Conservation (phyloP, 1,139 yeast genomes). For the Geotrichum cucujoidarum region DNA sequence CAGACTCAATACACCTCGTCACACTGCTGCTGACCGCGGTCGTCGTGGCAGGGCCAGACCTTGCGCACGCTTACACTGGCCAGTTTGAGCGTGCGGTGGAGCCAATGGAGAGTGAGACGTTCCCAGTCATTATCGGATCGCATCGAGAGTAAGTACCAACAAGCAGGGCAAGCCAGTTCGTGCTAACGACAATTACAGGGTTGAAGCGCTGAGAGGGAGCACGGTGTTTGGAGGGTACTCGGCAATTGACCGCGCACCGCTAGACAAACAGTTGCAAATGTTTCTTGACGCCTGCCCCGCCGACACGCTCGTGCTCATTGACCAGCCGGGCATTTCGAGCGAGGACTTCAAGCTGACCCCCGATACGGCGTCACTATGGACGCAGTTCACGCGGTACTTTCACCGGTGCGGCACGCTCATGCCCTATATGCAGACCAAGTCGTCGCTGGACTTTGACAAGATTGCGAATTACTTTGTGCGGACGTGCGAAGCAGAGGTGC, state of each 20-base stretch:
- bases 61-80: too few relatives aligned
- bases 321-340: constrained; percentile 62
- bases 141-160: constrained; percentile 26
- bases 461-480: constrained; percentile 39
- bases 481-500: constrained; percentile 33
- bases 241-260: constrained; percentile 5
- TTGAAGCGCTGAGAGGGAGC: constrained; percentile 31
- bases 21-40: too few relatives aligned
- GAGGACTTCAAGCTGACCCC: constrained; percentile 46
- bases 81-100: too few relatives aligned
- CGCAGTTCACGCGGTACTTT: constrained; percentile 50
- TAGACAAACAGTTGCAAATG: constrained; percentile 44
- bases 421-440: constrained; percentile 51
- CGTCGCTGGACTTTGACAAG: constrained; percentile 46
- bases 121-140: constrained; percentile 28
- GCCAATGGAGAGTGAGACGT: too few relatives aligned
- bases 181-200: constrained; percentile 19
- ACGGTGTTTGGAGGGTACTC: constrained; percentile 30
- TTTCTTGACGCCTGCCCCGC: constrained; percentile 59
- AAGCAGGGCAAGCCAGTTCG: background rate
- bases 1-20: too few relatives aligned
- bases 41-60: too few relatives aligned
- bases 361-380: constrained; percentile 41
- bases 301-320: constrained; percentile 62
- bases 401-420: constrained; percentile 59